Percentiles rank a stretch among this genome's conserved stretches.
These are phyloP conservation scores for Cyclotella choctawhatcheeana DNA, from an alignment of 108 stramenopile species.

Conservation along the genomic window DNA sequence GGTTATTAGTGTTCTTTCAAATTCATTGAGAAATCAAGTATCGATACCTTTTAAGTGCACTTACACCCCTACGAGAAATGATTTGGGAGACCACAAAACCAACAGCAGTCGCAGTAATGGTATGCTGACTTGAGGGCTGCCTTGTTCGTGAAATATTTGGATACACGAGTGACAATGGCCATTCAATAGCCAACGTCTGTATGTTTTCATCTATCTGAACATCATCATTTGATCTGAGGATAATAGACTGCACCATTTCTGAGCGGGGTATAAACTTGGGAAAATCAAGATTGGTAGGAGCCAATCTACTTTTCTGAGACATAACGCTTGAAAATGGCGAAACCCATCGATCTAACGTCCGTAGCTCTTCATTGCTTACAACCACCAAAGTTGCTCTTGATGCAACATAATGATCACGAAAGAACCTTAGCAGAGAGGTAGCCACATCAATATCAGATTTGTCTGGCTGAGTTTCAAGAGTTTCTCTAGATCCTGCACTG, in stretches of 20 bases:
- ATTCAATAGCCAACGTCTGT: constrained; percentile 70
- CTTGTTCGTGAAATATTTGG: constrained; percentile 3
- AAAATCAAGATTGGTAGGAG: constrained; percentile 5
- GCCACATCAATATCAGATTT: constrained; percentile 59
- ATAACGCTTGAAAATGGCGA: constrained; percentile 61
- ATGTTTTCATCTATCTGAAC: constrained; percentile 48
- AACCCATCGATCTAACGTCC: constrained; percentile 65
- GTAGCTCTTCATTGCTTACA: constrained; percentile 52
- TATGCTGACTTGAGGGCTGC: constrained; percentile 21
- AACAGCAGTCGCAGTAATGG: constrained; percentile 65
- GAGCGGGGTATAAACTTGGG: constrained; percentile 18
- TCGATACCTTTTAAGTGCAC: no score
- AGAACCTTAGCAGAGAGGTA: constrained; percentile 57
- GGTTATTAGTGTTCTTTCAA: not conserved
- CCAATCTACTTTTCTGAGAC: constrained; percentile 37
- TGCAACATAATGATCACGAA: constrained; percentile 61
- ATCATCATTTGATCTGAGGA: constrained; percentile 58
- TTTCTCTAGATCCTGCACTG: constrained; percentile 61
- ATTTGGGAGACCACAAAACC: constrained; percentile 77
- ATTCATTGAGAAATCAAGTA: no score
- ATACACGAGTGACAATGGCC: constrained; percentile 67
- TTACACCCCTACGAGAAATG: constrained; percentile 60
- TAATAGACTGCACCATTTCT: constrained; percentile 43
- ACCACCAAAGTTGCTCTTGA: constrained; percentile 71
- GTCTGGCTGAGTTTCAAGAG: constrained; percentile 56